Evolutionary conservation across 2,329 filamentous ascomycete species (phyloP).

Genomic region (Hypocreales sp.): DNA sequence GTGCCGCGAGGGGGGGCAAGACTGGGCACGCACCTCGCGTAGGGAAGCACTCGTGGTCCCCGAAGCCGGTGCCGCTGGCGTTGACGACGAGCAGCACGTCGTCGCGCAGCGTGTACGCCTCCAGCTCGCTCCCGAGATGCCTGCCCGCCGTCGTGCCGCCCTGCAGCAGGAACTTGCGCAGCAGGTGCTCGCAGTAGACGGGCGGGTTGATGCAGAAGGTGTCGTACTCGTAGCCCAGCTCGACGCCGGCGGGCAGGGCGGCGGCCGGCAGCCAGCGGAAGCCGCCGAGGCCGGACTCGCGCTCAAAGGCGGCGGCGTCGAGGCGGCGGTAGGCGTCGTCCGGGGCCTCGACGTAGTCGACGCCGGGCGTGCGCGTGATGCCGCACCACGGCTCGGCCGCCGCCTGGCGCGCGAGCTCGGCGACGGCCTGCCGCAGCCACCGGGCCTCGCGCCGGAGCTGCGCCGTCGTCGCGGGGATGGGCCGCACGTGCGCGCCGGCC

Average conservation of each 20-base stretch:
- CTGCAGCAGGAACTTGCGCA: slow-evolving; percentile 15
- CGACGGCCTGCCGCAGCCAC: slow-evolving; percentile 14
- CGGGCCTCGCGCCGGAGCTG: slow-evolving; percentile 15
- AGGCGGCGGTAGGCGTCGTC: slow-evolving; percentile 19
- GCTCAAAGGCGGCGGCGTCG: slow-evolving; percentile 9
- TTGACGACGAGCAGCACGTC: slow-evolving; percentile 14
- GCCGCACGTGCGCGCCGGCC: slow-evolving; percentile 40
- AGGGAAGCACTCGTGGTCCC: slow-evolving; percentile 15
- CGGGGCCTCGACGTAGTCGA: slow-evolving; percentile 36
- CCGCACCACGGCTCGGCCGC: slow-evolving; percentile 19
- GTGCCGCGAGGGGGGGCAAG: not conserved
- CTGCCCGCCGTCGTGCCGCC: slow-evolving; percentile 13
- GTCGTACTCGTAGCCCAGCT: slow-evolving; percentile 33
- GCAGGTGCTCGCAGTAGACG: slow-evolving; percentile 27
- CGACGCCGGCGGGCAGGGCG: slow-evolving; percentile 25
- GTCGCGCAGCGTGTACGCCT: slow-evolving; percentile 11
- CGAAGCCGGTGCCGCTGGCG: slow-evolving; percentile 18
- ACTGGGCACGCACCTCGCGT: slow-evolving; percentile 12
- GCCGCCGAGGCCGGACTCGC: slow-evolving; percentile 12
- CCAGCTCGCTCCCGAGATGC: slow-evolving; percentile 15
- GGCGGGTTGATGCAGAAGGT: slow-evolving; percentile 41
- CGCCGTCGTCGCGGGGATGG: slow-evolving; percentile 23
- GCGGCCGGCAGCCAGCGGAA: slow-evolving; percentile 12
- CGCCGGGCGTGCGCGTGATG: slow-evolving; percentile 29
- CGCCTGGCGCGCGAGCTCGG: slow-evolving; percentile 9